phyloP scores from a whole-genome alignment of 139 green algal genomes.

The Raphidocelis subcapitata region DNA sequence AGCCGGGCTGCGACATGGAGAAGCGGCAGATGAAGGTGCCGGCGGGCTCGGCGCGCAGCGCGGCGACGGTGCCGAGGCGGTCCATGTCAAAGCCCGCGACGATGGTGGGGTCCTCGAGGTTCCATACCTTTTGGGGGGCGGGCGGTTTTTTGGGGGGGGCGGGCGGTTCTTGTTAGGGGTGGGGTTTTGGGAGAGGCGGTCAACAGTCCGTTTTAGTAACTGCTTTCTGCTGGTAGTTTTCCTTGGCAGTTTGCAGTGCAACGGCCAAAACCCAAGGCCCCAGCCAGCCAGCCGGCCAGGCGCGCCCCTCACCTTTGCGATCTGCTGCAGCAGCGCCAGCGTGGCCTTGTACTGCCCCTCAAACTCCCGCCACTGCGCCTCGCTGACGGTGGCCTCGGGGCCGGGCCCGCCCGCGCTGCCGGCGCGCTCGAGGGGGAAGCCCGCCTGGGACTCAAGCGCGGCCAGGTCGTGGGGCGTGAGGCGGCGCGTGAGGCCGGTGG shows the following conservation, averaged over 20 bases:
- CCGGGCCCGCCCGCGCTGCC: conserved; percentile 7
- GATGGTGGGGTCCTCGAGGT: conserved; percentile 65
- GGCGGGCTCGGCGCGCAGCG: conserved; percentile 38
- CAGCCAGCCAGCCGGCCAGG: no score
- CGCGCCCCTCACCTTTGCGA: conserved; percentile 33
- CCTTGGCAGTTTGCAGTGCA: no score
- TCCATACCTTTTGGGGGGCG: conserved; percentile 39
- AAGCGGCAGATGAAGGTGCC: conserved; percentile 68
- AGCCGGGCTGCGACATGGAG: conserved; percentile 49
- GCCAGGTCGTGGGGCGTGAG: conserved; percentile 46
- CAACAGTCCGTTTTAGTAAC: no score
- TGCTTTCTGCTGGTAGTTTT: no score
- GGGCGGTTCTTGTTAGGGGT: no score
- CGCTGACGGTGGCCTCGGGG: conserved; percentile 35
- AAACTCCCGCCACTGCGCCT: conserved; percentile 64
- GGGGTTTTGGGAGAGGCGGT: no score
- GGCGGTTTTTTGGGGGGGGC: no score
- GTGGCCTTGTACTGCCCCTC: conserved; percentile 40
- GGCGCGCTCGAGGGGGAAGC: conserved; percentile 42
- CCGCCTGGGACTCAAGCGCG: conserved; percentile 56
- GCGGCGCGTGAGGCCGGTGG: conserved; percentile 43
- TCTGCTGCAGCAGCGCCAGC: conserved; percentile 52
- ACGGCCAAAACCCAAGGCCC: no score
- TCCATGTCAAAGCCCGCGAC: conserved; percentile 72
- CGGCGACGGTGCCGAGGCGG: conserved; percentile 44